phyloP scores from a whole-genome alignment of 345 rosid genomes.

The Turnera subulata region DNA sequence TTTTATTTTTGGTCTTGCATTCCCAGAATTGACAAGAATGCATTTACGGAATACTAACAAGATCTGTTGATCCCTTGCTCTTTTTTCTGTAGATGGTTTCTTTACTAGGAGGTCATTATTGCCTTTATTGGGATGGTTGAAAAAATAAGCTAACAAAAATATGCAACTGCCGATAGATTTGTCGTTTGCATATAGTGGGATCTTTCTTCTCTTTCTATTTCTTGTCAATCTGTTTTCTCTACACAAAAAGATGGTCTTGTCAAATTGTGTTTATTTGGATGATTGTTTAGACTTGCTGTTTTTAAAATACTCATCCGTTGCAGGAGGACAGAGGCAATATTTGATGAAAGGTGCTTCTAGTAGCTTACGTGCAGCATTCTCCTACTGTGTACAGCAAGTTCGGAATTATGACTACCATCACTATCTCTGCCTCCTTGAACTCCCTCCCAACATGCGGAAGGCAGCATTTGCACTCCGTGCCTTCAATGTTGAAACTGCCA shows the following conservation, averaged over 20 bases:
- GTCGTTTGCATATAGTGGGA: background rate
- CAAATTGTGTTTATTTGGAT: background rate
- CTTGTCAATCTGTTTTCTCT: background rate
- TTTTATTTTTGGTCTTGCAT: too few relatives aligned
- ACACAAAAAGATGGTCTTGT: background rate
- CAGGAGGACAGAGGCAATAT: slow-evolving; percentile 22
- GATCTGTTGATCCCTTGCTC: too few relatives aligned
- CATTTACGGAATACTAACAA: too few relatives aligned
- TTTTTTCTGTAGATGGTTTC: too few relatives aligned
- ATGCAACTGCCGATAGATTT: background rate
- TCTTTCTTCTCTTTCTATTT: slow-evolving; percentile 1
- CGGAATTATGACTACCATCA: slow-evolving; percentile 93
- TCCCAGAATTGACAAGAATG: too few relatives aligned
- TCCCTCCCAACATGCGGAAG: slow-evolving; percentile 74
- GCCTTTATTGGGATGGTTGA: too few relatives aligned
- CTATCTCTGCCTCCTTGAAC: slow-evolving; percentile 91
- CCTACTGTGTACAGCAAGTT: slow-evolving; percentile 83
- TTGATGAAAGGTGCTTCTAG: slow-evolving; percentile 59
- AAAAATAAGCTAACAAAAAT: too few relatives aligned
- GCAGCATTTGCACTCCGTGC: slow-evolving; percentile 90
- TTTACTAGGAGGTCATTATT: too few relatives aligned
- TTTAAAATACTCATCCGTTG: slow-evolving; percentile 6
- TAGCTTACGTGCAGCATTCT: slow-evolving; percentile 66
- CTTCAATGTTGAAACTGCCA: slow-evolving; percentile 88
- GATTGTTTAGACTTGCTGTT: background rate